Percentiles rank a stretch among this genome's conserved stretches.
These are phyloP conservation scores for Auriculariales sp. DNA, from an alignment of 768 basidiomycete genomes.

Conservation along the genomic window DNA sequence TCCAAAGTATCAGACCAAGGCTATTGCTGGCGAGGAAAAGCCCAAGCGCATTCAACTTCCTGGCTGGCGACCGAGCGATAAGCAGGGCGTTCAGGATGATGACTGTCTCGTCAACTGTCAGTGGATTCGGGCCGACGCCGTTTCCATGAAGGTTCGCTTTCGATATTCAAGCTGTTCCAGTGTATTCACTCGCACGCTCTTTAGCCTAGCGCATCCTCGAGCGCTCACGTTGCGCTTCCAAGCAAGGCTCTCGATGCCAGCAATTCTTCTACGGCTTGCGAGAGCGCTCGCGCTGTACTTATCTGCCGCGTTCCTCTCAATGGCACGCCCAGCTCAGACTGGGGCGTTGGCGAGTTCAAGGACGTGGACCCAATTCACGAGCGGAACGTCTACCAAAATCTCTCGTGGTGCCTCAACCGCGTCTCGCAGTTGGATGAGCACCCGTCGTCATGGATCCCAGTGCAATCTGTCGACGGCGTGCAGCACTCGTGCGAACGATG, in stretches of 20 bases:
- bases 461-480: conserved; percentile 29
- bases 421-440: conserved; percentile 58
- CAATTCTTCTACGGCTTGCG: conserved; percentile 47
- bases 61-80: conserved; percentile 65
- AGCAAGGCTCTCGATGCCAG: conserved; percentile 32
- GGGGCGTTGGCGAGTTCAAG: conserved; percentile 59
- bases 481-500: conserved; percentile 56
- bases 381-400: conserved; percentile 58
- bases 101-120: conserved; percentile 42
- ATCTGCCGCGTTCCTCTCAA: conserved; percentile 61
- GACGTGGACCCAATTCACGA: conserved; percentile 83
- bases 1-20: no score
- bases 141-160: conserved; percentile 39
- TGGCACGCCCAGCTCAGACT: conserved; percentile 58
- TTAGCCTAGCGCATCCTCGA: conserved; percentile 37
- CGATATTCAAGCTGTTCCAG: background rate
- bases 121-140: conserved; percentile 39
- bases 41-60: no score
- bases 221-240: conserved; percentile 58
- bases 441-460: conserved; percentile 52
- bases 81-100: conserved; percentile 28
- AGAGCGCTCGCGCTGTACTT: conserved; percentile 62
- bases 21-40: no score
- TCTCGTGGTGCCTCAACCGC: conserved; percentile 82
- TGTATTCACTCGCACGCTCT: background rate